Base-by-base conservation (phyloP, 345 rosid species). In the Ricinus communis region DNA sequence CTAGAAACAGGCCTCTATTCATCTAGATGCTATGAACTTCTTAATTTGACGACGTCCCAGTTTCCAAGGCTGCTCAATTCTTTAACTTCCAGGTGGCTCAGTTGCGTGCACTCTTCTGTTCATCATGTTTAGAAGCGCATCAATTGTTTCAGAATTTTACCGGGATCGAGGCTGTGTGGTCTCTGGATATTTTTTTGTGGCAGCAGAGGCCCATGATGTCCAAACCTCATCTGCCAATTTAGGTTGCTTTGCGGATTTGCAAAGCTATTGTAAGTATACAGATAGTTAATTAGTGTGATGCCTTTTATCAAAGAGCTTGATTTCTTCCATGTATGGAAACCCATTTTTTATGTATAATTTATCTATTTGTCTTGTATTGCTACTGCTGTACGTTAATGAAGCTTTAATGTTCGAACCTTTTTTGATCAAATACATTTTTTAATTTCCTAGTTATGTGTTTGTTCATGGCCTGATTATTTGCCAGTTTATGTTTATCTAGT, bases 11-110 rank as follows among this genome's bases (percentile, higher is more conserved):
- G 62, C 41, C 31, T 8, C 5, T 67, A 55, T 41, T 64, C 24
- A 5, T 41, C 22, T 28, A 14, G 61, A 50, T 71, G 47, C 70
- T 62, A 5, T 47, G 50, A 27, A 30, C 49, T 45, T 45, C 28
- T 18, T 65, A 64, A 68, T 80, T 69, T 16, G 77, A 54, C 65
- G 76, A 77, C 72, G 57, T 71, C 38, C 43, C 72, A 60, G 61
- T 58, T 63, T 33, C 64, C 12, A 25, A 64, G 58, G 33, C 62
- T 62, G 18, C 43, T 28, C 57, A 21, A 47, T n/a, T 71, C 21
- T 47, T 66, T 45, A 51, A 73, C 25, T 49, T 63, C n/a, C 8
- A 53, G 54, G 69, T 68, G n/a, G 45, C 47, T 57, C 21, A 1
- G 18, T 25, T 14, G 49, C 25, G 25, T 2, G 36, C 22, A 55